phyloP scores from a whole-genome alignment of 2,329 filamentous ascomycete species.

The Lachnellula arida region DNA sequence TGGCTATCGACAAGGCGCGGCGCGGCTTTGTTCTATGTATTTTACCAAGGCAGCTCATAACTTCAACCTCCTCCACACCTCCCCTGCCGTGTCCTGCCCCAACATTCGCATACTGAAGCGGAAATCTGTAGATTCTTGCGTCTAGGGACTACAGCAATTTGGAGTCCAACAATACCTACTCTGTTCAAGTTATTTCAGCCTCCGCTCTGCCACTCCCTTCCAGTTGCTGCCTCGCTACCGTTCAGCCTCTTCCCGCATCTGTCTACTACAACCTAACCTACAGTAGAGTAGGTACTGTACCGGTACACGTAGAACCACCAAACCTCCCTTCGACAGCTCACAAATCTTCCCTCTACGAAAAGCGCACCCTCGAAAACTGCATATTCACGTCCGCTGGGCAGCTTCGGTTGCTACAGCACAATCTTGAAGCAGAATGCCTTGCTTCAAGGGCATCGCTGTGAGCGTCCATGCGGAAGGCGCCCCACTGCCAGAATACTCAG shows the following conservation, averaged over 20 bases:
- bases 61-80: neutral
- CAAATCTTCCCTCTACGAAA: neutral
- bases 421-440: constrained; percentile 60
- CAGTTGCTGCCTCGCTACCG: neutral
- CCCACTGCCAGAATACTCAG: constrained; percentile 86
- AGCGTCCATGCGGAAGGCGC: constrained; percentile 82
- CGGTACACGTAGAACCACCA: too few species aligned
- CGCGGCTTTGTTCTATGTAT: neutral
- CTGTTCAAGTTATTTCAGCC: neutral
- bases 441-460: constrained; percentile 98
- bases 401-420: constrained; percentile 22
- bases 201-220: constrained; percentile 2
- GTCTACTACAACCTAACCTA: neutral
- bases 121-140: neutral
- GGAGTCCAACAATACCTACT: neutral
- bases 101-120: too few species aligned
- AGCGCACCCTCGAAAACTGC: constrained; percentile 3
- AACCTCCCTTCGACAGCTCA: neutral
- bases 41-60: neutral
- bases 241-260: constrained; percentile 9
- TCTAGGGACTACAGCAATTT: neutral
- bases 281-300: too few species aligned
- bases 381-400: constrained; percentile 13
- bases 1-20: neutral
- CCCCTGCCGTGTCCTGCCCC: neutral